Base-by-base conservation (phyloP, 306 rosid species). In the Vigna radiata region DNA sequence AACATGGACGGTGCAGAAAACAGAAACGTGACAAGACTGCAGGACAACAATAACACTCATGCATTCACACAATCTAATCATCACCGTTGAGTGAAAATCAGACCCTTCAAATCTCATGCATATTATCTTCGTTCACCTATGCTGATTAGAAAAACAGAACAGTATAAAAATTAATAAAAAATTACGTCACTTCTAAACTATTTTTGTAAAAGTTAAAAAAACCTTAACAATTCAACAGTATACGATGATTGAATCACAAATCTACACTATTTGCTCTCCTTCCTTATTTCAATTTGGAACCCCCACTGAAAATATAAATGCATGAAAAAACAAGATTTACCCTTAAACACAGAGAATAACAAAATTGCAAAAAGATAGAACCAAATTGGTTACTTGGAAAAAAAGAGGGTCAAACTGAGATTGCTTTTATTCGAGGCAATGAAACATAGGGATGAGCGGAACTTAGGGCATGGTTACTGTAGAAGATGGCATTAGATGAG, bases 1-100 rank as follows among this genome's bases (percentile, higher is more conserved):
- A 68, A 53, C 2, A 49, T 47, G 66, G 66, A 72, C 63, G 15
- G 73, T 64, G 64, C 73, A 59, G 76, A 80, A 67, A 54, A 41
- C 43, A 65, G 18, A 77, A 55, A 70, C 68, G 48, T 14, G 61
- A 47, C 72, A 68, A 47, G 63, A 54, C 31, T 6, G 9, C 49
- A 60, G 15, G 59, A 70, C 59, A 70, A 50, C 39, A 70, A 17
- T 17, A 64, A 15, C 23, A 16, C 10, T 27, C 68, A 31, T 61
- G 23, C 68, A 31, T 61, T 31, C 68, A 33, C 68, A 31, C 21
- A 61, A 61, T 16, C 44, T 31, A 61, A 61, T 61, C 39, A 59
- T 13, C 15, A 27, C 37, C 66, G 5, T 25, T 27, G 11, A 17
- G 11, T 15, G 46, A 15, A 29, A 16, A 31, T 33, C 19, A 5